phyloP scores from a whole-genome alignment of 495 filamentous ascomycete species.

The Corynascus novoguineensis region DNA sequence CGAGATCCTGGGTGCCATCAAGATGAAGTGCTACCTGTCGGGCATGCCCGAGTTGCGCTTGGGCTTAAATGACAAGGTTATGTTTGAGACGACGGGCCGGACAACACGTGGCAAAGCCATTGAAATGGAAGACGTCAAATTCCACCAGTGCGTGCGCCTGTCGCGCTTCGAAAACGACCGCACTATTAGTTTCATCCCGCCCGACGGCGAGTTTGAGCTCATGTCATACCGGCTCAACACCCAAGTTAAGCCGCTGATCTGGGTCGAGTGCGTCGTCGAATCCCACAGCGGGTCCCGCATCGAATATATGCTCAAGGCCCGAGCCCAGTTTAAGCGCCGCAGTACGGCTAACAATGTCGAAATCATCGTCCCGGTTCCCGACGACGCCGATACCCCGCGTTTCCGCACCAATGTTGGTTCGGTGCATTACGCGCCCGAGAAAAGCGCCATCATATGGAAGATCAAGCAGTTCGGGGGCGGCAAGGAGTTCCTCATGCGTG shows the following conservation, averaged over 20 bases:
- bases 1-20: constrained; percentile 94
- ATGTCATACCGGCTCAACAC: constrained; percentile 99
- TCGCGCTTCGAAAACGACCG: constrained; percentile 97
- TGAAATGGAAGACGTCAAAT: constrained; percentile 99
- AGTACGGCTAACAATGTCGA: constrained; percentile 99
- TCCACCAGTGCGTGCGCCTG: constrained; percentile 96
- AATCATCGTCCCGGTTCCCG: constrained; percentile 93
- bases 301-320: constrained; percentile 98
- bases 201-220: constrained; percentile 97
- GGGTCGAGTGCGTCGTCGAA: constrained; percentile 98
- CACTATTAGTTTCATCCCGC: constrained; percentile 98
- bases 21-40: constrained; percentile 99
- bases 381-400: constrained; percentile 92
- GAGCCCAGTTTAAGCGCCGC: constrained; percentile 96
- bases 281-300: constrained; percentile 90
- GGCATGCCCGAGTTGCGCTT: constrained; percentile 97
- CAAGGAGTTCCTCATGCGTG: constrained; percentile 99
- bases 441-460: constrained; percentile 98
- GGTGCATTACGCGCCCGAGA: constrained; percentile 98
- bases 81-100: constrained; percentile 97
- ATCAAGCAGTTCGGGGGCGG: constrained; percentile 99
- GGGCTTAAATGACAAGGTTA: constrained; percentile 97
- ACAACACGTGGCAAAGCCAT: constrained; percentile 95
- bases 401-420: constrained; percentile 97
- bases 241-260: constrained; percentile 96